phyloP scores from a whole-genome alignment of 2,329 filamentous ascomycete genomes.

The Corynespora cassiicola region DNA sequence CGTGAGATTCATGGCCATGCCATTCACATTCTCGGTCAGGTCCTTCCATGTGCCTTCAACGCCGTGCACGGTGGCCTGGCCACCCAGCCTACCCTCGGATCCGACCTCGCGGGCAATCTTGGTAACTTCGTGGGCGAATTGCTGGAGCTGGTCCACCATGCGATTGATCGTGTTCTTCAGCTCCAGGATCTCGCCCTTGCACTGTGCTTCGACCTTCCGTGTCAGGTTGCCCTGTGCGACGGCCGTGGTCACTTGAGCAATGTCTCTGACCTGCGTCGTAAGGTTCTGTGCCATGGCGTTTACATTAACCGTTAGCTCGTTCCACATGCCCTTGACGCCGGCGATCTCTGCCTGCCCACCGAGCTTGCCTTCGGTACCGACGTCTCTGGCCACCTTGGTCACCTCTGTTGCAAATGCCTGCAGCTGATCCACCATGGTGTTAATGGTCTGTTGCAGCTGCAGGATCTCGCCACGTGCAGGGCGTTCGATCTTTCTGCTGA shows the following conservation, averaged over 20 bases:
- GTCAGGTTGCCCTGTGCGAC: conserved; percentile 60
- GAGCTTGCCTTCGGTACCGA: conserved; percentile 69
- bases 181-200: conserved; percentile 59
- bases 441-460: conserved; percentile 88
- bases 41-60: conserved; percentile 62
- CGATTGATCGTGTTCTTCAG: conserved; percentile 60
- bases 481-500: conserved; percentile 95
- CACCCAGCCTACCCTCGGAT: conserved; percentile 58
- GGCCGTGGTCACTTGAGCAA: conserved; percentile 60
- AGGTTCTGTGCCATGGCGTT: conserved; percentile 62
- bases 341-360: conserved; percentile 70
- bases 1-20: conserved; percentile 60
- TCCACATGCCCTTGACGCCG: conserved; percentile 71
- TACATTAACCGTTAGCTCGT: conserved; percentile 65
- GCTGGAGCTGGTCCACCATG: conserved; percentile 61
- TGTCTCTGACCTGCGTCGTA: conserved; percentile 60
- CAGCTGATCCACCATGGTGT: conserved; percentile 71
- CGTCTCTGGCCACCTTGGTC: conserved; percentile 68
- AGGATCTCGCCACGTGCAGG: conserved; percentile 94
- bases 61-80: conserved; percentile 59
- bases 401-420: conserved; percentile 71
- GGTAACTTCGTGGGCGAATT: conserved; percentile 61
- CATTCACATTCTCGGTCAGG: conserved; percentile 61
- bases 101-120: conserved; percentile 61
- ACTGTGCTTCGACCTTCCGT: conserved; percentile 59